A percentile compares a stretch with the other conserved stretches of the same genome.
Evolutionary conservation across 495 filamentous ascomycete species (phyloP).

Genomic region (Margaritispora aquatica): DNA sequence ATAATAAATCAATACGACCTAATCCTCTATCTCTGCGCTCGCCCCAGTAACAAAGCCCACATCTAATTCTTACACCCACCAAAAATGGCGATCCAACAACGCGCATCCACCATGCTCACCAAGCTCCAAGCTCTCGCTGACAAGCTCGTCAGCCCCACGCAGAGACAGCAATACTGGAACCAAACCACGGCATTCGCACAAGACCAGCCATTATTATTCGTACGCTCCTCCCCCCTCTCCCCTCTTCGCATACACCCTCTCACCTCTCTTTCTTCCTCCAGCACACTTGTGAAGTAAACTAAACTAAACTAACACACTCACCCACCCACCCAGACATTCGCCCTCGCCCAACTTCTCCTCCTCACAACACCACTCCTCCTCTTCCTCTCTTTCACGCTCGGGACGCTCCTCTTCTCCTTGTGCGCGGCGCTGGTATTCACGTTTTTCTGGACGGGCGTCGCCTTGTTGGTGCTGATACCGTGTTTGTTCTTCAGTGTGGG

Average conservation of each 20-base stretch:
- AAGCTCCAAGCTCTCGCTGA: conserved; percentile 10
- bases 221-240: conserved; percentile 8
- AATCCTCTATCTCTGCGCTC: too few species aligned
- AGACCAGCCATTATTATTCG: conserved; percentile 21
- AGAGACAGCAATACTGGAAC: conserved; percentile 9
- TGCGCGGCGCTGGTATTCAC: conserved; percentile 52
- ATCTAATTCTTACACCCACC: too few species aligned
- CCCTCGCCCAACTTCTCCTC: conserved; percentile 20
- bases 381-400: conserved; percentile 52
- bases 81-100: conserved; percentile 18
- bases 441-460: conserved; percentile 54
- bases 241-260: too few species aligned
- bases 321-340: conserved; percentile 13
- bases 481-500: conserved; percentile 52
- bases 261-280: too few species aligned
- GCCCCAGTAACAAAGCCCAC: not conserved
- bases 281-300: too few species aligned
- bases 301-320: not conserved
- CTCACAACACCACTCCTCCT: conserved; percentile 36
- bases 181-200: conserved; percentile 13
- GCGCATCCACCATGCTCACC: conserved; percentile 11
- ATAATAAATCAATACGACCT: too few species aligned
- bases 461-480: conserved; percentile 56
- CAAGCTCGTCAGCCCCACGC: conserved; percentile 13
- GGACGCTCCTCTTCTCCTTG: conserved; percentile 47